phyloP scores from a whole-genome alignment of 257 asterid species.

The Knoxia roxburghii region DNA sequence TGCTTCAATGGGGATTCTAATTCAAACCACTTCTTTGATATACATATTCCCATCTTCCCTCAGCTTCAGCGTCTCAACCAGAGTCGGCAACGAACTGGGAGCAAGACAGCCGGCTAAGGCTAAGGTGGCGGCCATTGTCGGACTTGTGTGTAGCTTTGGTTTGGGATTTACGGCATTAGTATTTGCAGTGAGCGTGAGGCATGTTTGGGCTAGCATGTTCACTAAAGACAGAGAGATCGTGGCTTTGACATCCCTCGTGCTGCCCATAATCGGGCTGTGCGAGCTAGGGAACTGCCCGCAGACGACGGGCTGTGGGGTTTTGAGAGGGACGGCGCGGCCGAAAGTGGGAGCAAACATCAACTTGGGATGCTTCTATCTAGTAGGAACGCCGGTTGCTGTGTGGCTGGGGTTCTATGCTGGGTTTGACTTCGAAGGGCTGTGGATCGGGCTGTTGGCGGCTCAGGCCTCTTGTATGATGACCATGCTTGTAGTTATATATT shows the following conservation, averaged over 20 bases:
- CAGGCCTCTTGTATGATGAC: constrained; percentile 66
- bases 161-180: constrained; percentile 51
- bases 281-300: constrained; percentile 93
- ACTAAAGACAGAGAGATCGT: constrained; percentile 56
- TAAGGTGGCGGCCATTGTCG: constrained; percentile 53
- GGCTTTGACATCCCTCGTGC: constrained; percentile 46
- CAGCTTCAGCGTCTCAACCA: constrained; percentile 66
- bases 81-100: constrained; percentile 75
- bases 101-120: constrained; percentile 51
- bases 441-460: constrained; percentile 82
- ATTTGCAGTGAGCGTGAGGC: constrained; percentile 55
- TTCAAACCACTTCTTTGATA: constrained; percentile 70
- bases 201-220: constrained; percentile 66
- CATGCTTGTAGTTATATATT: constrained; percentile 50
- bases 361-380: constrained; percentile 67
- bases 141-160: constrained; percentile 45
- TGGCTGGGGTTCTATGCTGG: constrained; percentile 47
- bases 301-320: constrained; percentile 84
- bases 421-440: constrained; percentile 65
- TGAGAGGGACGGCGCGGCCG: constrained; percentile 84
- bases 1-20: constrained; percentile 77
- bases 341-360: constrained; percentile 74
- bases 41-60: constrained; percentile 77
- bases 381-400: constrained; percentile 79
- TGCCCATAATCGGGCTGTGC: constrained; percentile 77